Evolutionary conservation across 176 grass and related monocot genomes (phyloP).

Genomic region (Juncus inflexus): DNA sequence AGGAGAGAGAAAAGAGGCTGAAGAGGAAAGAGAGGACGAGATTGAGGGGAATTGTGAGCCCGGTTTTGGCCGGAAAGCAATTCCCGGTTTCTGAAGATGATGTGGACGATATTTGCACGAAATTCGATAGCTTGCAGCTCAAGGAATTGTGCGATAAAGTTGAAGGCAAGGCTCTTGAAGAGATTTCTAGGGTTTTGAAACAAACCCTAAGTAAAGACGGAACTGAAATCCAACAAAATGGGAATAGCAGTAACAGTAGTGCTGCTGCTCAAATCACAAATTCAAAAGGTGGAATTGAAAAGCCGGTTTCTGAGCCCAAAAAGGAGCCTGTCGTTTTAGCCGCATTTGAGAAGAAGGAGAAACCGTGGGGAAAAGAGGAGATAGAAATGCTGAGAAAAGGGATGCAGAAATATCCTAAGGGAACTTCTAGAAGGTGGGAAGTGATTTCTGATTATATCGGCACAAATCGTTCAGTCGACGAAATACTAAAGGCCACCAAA

Average conservation of each 20-base stretch:
- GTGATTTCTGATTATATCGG: constrained; percentile 92
- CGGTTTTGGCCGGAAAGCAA: constrained; percentile 32
- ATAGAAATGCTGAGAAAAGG: constrained; percentile 95
- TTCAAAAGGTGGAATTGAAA: constrained; percentile 31
- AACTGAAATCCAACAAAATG: constrained; percentile 19
- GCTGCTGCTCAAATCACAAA: not conserved
- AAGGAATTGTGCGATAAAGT: constrained; percentile 62
- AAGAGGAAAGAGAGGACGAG: constrained; percentile 86
- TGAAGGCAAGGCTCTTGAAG: constrained; percentile 51
- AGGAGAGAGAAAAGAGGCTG: constrained; percentile 96
- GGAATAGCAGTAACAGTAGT: not conserved
- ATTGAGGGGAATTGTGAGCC: constrained; percentile 43
- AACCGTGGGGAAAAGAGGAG: constrained; percentile 80
- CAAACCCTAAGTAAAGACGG: constrained; percentile 41
- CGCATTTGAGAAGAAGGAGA: constrained; percentile 81
- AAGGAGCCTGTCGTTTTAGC: constrained; percentile 29
- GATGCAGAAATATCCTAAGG: constrained; percentile 90
- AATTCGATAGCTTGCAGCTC: constrained; percentile 60
- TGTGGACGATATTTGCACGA: constrained; percentile 63
- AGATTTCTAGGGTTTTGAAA: constrained; percentile 52
- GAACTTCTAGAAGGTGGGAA: constrained; percentile 87
- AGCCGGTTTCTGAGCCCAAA: constrained; percentile 26
- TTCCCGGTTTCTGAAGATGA: constrained; percentile 57
- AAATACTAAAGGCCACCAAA: constrained; percentile 95
- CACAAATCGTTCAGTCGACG: constrained; percentile 74